Base-by-base conservation (phyloP, 2,329 filamentous ascomycete species). In the Penicillium capsulatum region DNA sequence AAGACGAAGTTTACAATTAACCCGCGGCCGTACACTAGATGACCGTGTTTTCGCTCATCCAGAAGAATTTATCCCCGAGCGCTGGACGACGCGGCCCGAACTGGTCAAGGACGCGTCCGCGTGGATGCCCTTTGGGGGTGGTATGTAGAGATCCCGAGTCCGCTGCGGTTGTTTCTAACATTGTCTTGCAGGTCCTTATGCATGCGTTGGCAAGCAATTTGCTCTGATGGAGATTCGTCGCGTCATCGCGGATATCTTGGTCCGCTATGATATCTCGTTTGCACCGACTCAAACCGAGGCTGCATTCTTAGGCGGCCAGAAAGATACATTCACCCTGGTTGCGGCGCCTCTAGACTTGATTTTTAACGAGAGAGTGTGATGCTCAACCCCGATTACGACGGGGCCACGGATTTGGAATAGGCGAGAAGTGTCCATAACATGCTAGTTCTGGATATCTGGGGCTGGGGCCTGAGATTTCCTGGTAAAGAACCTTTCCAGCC, bases 181-280 rank as follows among this genome's bases (percentile, higher is more conserved):
- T 11, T 17, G 22, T 7, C 16, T 24, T 22, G 2, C 13, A 39
- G 38, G 33, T 6, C 29, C 30, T 6, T 42, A 37, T 11, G 11
- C 17, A 1, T 42, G 39, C 4, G 39, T 37, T 13, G 39, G 39
- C 8, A 36, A 37, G 10, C 39, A 34, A 8, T 17, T 42, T 3
- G 39, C 39, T 3, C 17, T 42, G 2, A 42, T 42, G 34, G 39
- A 42, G 17, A 9, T 42, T 13, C 34, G 39, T 3, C 17, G 22
- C 15, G 34, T 42, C 1, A 16, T 20, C 2, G 34, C 39, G 1
- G 22, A 34, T 5, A 17, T 37, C 3, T 11, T 42, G 9, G 26
- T 11, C n/a, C 22, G 24, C 6, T 37, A 31, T 15, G 27, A 37
- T 13, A 27, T 37, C 20, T 22, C 35, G 13, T 37, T 37, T 15